These are phyloP conservation scores for Periconia digitata DNA, from an alignment of 2,329 filamentous ascomycete genomes.

Conservation along the genomic window DNA sequence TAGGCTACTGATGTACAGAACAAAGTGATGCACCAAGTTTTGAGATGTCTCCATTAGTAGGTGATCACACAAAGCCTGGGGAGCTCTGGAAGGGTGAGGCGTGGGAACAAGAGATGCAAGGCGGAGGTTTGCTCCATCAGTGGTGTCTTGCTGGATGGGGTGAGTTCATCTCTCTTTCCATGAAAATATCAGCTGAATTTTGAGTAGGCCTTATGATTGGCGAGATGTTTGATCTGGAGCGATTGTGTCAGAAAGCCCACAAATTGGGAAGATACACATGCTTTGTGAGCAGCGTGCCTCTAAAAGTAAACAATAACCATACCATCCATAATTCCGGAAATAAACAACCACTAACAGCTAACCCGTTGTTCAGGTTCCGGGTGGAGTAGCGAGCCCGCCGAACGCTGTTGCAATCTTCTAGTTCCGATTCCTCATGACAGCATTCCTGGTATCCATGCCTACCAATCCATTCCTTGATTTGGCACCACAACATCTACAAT, in stretches of 20 bases:
- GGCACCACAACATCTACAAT: background rate
- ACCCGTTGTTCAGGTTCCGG: constrained; percentile 47
- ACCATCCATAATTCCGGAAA: background rate
- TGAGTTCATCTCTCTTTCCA: constrained; percentile 6
- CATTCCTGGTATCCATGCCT: background rate
- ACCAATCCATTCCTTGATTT: background rate
- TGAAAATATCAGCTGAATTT: background rate
- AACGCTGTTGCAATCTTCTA: constrained; percentile 44
- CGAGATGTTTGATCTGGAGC: constrained; percentile 52
- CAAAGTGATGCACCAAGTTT: constrained; percentile 44
- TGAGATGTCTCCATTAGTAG: constrained; percentile 46
- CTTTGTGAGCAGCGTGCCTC: constrained; percentile 61
- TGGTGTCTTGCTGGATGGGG: constrained; percentile 39
- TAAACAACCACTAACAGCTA: constrained; percentile 4
- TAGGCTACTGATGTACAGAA: background rate
- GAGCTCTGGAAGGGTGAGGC: constrained; percentile 36
- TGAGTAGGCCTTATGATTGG: constrained; percentile 37
- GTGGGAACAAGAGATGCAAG: constrained; percentile 41
- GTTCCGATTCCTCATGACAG: background rate
- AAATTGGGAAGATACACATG: constrained; percentile 58
- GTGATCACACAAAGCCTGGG: constrained; percentile 31
- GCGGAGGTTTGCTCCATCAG: constrained; percentile 37
- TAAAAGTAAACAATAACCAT: constrained; percentile 47
- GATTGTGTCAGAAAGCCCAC: constrained; percentile 56
- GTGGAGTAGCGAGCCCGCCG: constrained; percentile 44